Evolutionary conservation across 73 alveolate species (phyloP).

Genomic region (Uronychia binucleata): DNA sequence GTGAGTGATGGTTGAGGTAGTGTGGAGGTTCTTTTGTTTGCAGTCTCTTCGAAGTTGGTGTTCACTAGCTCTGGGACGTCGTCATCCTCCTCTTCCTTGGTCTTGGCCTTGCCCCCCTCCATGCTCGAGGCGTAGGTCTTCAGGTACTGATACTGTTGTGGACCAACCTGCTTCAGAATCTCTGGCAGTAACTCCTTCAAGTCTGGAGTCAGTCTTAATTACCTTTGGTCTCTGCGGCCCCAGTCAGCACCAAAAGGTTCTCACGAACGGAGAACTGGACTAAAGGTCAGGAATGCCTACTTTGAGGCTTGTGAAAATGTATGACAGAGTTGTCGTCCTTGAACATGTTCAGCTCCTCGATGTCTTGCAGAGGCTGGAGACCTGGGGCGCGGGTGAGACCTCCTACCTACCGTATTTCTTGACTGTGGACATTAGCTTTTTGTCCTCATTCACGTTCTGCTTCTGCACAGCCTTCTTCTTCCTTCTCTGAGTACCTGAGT

Average conservation of each 20-base stretch:
- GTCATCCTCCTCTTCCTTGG: slow-evolving; percentile 71
- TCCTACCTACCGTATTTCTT: slow-evolving; percentile 69
- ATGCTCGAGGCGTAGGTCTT: slow-evolving; percentile 62
- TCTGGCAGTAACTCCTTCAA: slow-evolving; percentile 83
- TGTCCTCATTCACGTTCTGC: slow-evolving; percentile 84
- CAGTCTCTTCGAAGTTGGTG: slow-evolving; percentile 59
- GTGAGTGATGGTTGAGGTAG: too few species aligned
- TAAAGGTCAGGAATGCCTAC: too few species aligned
- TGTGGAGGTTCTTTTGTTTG: too few species aligned
- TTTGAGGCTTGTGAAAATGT: slow-evolving; percentile 81
- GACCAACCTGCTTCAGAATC: slow-evolving; percentile 88
- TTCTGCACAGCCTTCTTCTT: slow-evolving; percentile 79
- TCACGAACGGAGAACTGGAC: slow-evolving; percentile 86
- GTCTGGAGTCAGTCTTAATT: too few species aligned
- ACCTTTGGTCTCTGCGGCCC: slow-evolving; percentile 82
- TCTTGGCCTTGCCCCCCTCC: too few species aligned
- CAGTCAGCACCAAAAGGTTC: slow-evolving; percentile 88
- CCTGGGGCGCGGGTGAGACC: too few species aligned
- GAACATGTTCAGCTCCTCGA: slow-evolving; percentile 89
- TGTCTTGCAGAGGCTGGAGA: slow-evolving; percentile 82
- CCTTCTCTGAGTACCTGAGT: slow-evolving; percentile 71
- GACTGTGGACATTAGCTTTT: slow-evolving; percentile 83
- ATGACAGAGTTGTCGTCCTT: slow-evolving; percentile 90
- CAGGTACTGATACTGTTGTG: slow-evolving; percentile 66
- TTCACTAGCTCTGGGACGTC: slow-evolving; percentile 77